Conservation (phyloP, 306 rosid species). For the Citrullus amarus region DNA sequence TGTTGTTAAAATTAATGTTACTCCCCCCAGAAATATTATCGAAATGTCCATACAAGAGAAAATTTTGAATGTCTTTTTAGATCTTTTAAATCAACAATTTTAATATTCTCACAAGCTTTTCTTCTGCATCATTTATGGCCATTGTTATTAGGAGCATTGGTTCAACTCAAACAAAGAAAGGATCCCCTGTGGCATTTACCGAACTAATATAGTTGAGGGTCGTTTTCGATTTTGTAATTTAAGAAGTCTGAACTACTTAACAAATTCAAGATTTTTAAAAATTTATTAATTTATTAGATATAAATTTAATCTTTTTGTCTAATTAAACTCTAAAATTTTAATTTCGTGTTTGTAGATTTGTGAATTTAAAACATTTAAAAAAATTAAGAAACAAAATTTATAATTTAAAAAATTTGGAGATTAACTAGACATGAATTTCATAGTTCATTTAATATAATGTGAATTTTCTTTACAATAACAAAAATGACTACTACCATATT, state of each 20-base stretch:
- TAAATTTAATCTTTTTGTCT: too few species aligned
- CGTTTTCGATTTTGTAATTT: too few species aligned
- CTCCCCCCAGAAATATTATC: not conserved
- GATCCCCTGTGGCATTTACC: not conserved
- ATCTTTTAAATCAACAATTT: not conserved
- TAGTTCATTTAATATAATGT: not conserved
- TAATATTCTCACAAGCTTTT: not conserved
- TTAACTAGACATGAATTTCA: too few species aligned
- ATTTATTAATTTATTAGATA: too few species aligned
- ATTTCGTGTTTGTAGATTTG: too few species aligned
- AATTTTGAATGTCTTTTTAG: not conserved
- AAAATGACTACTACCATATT: not conserved
- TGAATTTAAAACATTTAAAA: too few species aligned
- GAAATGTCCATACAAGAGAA: not conserved
- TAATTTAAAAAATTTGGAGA: too few species aligned
- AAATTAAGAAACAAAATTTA: too few species aligned
- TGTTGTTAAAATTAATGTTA: not conserved
- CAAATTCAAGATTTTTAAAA: too few species aligned
- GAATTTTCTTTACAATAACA: not conserved
- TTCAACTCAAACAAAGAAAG: not conserved
- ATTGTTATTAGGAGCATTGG: not conserved
- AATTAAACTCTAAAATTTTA: too few species aligned
- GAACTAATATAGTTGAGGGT: too few species aligned
- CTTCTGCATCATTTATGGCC: not conserved
- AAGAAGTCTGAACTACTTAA: too few species aligned